Evolutionary conservation across 495 filamentous ascomycete species (phyloP).

Genomic region (Bacidia gigantensis): DNA sequence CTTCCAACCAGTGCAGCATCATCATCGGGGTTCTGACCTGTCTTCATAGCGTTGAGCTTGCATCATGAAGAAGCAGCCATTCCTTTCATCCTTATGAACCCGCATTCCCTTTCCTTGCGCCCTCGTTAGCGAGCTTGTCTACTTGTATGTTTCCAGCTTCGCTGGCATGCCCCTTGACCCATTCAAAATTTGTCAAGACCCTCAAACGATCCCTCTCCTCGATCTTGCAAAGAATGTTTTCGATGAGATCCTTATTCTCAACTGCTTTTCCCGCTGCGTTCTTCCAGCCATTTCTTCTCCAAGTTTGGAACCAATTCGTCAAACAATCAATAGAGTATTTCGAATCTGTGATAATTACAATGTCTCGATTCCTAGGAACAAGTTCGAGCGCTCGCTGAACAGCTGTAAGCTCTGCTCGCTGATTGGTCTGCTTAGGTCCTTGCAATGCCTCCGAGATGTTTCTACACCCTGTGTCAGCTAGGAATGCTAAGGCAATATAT

Average conservation of each 20-base stretch:
- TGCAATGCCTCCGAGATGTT: constrained; percentile 74
- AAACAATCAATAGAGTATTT: constrained; percentile 81
- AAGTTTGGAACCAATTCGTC: constrained; percentile 70
- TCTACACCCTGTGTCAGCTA: constrained; percentile 28
- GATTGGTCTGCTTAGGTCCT: constrained; percentile 74
- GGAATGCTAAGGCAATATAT: constrained; percentile 6
- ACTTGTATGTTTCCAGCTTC: constrained; percentile 65
- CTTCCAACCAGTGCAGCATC: no score
- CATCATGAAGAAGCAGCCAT: neutral
- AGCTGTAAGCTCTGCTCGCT: constrained; percentile 85
- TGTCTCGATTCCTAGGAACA: constrained; percentile 46
- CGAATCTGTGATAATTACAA: constrained; percentile 69
- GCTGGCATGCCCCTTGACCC: constrained; percentile 71
- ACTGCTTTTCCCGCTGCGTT: constrained; percentile 55
- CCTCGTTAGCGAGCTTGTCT: constrained; percentile 61
- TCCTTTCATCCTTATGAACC: neutral
- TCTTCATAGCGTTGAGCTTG: neutral
- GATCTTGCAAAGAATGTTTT: constrained; percentile 57
- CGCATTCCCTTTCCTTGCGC: constrained; percentile 28
- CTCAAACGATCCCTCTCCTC: constrained; percentile 48
- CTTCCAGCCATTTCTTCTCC: constrained; percentile 69
- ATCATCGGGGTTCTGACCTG: no score
- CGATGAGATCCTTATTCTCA: constrained; percentile 72
- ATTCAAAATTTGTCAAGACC: constrained; percentile 57
- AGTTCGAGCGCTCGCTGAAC: constrained; percentile 72